These are phyloP conservation scores for Globisporangium carolinianum DNA, from an alignment of 352 stramenopile genomes.

Conservation along the genomic window DNA sequence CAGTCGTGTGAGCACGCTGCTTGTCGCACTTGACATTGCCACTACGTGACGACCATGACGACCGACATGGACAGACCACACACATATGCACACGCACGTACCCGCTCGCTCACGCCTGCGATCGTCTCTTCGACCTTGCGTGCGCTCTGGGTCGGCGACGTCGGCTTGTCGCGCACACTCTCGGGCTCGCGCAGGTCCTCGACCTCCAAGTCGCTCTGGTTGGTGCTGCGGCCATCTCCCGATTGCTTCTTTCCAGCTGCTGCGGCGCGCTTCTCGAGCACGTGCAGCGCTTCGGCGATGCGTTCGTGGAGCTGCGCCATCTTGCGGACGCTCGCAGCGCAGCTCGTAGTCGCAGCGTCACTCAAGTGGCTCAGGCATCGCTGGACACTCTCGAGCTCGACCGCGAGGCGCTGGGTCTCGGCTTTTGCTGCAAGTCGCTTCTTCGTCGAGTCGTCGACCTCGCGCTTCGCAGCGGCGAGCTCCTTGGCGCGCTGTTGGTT, in stretches of 20 bases:
- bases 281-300: conserved; percentile 56
- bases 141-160: conserved; percentile 30
- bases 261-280: conserved; percentile 55
- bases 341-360: conserved; percentile 47
- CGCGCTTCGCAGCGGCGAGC: conserved; percentile 50
- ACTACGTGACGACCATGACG: neutral
- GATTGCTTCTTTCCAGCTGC: conserved; percentile 4
- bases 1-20: neutral
- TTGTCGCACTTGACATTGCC: no score
- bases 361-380: conserved; percentile 49
- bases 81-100: conserved; percentile 10
- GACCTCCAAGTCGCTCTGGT: conserved; percentile 28
- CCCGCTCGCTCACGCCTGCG: conserved; percentile 51
- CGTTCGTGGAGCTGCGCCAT: conserved; percentile 54
- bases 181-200: conserved; percentile 49
- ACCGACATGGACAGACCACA: neutral
- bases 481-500: conserved; percentile 66
- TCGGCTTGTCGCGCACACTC: conserved; percentile 22
- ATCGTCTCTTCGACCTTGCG: conserved; percentile 71
- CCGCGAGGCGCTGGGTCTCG: conserved; percentile 71
- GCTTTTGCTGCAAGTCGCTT: conserved; percentile 75
- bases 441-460: conserved; percentile 79
- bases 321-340: conserved; percentile 49
- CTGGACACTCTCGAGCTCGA: conserved; percentile 66
- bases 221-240: conserved; percentile 17